These are phyloP conservation scores for Cydonia oblonga DNA, from an alignment of 331 rosid genomes.

Conservation along the genomic window DNA sequence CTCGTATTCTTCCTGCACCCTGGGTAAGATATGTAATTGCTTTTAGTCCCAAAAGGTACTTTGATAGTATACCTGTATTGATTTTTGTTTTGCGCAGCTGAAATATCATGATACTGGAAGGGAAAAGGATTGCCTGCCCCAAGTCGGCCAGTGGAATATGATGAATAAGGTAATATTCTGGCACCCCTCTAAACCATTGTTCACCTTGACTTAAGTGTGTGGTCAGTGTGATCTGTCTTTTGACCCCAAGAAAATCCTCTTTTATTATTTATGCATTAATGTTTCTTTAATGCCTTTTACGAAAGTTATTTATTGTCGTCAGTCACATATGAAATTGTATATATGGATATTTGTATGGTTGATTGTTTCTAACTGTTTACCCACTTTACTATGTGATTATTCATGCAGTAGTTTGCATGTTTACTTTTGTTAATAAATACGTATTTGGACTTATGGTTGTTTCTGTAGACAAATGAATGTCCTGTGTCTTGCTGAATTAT, in stretches of 20 bases:
- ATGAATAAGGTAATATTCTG: slow-evolving; percentile 68
- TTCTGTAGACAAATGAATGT: neutral
- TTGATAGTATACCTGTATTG: neutral
- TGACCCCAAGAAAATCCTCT: neutral
- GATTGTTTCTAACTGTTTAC: no score
- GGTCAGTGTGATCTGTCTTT: neutral
- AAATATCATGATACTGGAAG: slow-evolving; percentile 91
- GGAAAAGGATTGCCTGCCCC: slow-evolving; percentile 86
- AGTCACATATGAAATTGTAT: no score
- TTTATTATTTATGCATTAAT: neutral
- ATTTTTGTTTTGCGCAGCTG: slow-evolving; percentile 40
- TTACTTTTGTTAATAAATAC: neutral
- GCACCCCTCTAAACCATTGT: neutral
- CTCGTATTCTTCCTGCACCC: slow-evolving; percentile 92
- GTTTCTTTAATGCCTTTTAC: neutral
- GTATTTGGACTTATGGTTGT: neutral
- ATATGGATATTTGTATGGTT: no score
- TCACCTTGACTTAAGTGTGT: neutral
- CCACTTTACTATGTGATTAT: neutral
- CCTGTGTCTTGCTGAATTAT: neutral
- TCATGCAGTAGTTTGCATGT: neutral
- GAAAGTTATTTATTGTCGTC: no score
- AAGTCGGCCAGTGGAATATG: slow-evolving; percentile 99
- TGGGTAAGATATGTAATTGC: slow-evolving; percentile 39
- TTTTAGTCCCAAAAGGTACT: neutral